Evolutionary conservation across 352 stramenopile genomes (phyloP).

Genomic region (Globisporangium irregulare): DNA sequence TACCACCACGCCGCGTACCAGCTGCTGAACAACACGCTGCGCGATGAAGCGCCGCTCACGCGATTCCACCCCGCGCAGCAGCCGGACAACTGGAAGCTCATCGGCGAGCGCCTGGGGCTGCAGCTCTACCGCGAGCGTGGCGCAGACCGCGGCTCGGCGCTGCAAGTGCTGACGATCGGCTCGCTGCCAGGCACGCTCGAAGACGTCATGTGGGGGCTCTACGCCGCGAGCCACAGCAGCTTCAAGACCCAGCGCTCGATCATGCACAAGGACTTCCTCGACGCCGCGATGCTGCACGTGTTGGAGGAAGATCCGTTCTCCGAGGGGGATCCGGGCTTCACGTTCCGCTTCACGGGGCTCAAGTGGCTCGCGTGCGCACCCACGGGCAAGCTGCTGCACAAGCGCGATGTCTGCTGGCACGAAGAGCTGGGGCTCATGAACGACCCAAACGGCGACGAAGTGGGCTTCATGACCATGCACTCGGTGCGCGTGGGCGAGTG

Average conservation of each 20-base stretch:
- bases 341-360: constrained; percentile 51
- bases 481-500: constrained; percentile 50
- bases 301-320: constrained; percentile 48
- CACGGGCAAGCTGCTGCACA: constrained; percentile 54
- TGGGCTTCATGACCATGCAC: constrained; percentile 66
- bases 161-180: constrained; percentile 52
- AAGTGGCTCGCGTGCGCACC: constrained; percentile 57
- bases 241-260: constrained; percentile 67
- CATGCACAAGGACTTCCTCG: constrained; percentile 55
- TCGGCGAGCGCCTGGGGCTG: constrained; percentile 47
- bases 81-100: constrained; percentile 55
- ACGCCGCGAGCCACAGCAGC: constrained; percentile 36
- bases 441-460: constrained; percentile 43
- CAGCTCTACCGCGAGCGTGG: constrained; percentile 60
- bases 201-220: constrained; percentile 61
- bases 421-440: constrained; percentile 54
- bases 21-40: constrained; percentile 39
- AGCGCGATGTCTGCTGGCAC: constrained; percentile 64
- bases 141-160: constrained; percentile 42
- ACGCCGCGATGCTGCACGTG: constrained; percentile 55
- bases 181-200: constrained; percentile 48
- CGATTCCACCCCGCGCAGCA: constrained; percentile 49
- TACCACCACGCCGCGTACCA: constrained; percentile 35
- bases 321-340: constrained; percentile 50
- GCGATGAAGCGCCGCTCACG: constrained; percentile 40